Conservation (phyloP, 2,329 filamentous ascomycete genomes). For the Fusarium piperis region DNA sequence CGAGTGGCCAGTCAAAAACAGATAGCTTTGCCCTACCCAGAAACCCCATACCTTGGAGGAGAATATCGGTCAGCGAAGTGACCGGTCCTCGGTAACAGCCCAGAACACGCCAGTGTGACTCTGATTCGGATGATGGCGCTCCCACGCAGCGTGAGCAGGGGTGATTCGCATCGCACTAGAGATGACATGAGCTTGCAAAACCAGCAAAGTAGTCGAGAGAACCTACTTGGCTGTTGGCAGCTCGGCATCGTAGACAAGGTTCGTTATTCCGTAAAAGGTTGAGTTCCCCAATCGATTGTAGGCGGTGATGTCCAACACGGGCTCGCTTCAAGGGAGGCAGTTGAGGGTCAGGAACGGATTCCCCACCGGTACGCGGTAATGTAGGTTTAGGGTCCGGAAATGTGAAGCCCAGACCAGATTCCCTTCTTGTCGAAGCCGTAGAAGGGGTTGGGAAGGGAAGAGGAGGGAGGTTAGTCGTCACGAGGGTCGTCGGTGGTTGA, state of each 20-base stretch:
- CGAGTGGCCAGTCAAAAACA: conserved; percentile 17
- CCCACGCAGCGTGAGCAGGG: conserved; percentile 60
- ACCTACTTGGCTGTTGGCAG: conserved; percentile 57
- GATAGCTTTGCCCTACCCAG: background rate
- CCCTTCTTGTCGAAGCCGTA: conserved; percentile 41
- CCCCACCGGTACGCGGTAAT: conserved; percentile 52
- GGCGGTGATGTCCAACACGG: conserved; percentile 60
- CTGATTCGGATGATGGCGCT: conserved; percentile 47
- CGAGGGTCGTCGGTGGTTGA: conserved; percentile 50
- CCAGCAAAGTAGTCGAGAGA: background rate
- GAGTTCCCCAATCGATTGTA: conserved; percentile 67
- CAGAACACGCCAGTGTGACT: conserved; percentile 59
- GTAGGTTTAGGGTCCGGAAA: conserved; percentile 52
- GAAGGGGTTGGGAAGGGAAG: conserved; percentile 44
- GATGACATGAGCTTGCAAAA: conserved; percentile 17
- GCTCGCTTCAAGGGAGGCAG: conserved; percentile 65
- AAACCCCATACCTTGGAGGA: conserved; percentile 58
- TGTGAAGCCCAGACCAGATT: conserved; percentile 45
- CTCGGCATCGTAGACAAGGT: conserved; percentile 63
- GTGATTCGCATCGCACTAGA: conserved; percentile 62
- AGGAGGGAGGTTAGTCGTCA: conserved; percentile 43
- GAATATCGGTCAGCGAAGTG: conserved; percentile 56
- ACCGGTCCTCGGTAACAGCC: conserved; percentile 63
- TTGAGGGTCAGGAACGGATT: conserved; percentile 61
- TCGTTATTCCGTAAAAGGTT: conserved; percentile 58